These are phyloP conservation scores for Mallotus nudiflorus DNA, from an alignment of 345 rosid species.

Conservation along the genomic window DNA sequence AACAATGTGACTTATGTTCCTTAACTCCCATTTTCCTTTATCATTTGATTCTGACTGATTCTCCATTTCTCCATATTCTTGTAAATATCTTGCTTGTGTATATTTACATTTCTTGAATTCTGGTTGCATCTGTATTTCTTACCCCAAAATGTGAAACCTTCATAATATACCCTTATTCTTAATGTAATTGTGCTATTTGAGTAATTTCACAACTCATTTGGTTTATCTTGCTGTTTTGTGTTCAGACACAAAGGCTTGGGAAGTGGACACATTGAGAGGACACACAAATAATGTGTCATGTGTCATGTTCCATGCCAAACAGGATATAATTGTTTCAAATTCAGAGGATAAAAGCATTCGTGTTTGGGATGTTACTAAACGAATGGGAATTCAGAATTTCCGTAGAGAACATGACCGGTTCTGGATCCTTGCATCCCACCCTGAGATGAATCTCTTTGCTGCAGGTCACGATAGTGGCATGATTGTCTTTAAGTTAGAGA, in stretches of 20 bases:
- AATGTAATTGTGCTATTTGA: neutral
- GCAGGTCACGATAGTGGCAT: conserved; percentile 98
- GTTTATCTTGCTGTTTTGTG: neutral
- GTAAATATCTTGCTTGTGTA: neutral
- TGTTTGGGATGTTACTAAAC: conserved; percentile 94
- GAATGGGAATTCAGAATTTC: conserved; percentile 88
- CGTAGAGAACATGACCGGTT: conserved; percentile 95
- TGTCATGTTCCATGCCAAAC: conserved; percentile 93
- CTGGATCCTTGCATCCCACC: conserved; percentile 93
- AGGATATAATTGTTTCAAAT: conserved; percentile 94
- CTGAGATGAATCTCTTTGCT: conserved; percentile 93
- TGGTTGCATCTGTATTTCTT: neutral
- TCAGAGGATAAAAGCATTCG: conserved; percentile 97
- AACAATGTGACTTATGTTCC: neutral
- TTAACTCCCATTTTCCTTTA: neutral
- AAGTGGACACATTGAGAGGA: conserved; percentile 95
- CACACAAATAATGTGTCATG: conserved; percentile 95
- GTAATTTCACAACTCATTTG: conserved; percentile 4
- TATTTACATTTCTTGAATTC: neutral
- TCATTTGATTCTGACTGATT: neutral
- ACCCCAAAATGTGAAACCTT: neutral
- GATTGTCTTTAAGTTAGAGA: conserved; percentile 96
- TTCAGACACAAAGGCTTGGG: conserved; percentile 99
- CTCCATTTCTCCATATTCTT: neutral
- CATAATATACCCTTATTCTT: neutral